These are phyloP conservation scores for Tuber magnatum DNA, from an alignment of 495 filamentous ascomycete species.

Conservation along the genomic window DNA sequence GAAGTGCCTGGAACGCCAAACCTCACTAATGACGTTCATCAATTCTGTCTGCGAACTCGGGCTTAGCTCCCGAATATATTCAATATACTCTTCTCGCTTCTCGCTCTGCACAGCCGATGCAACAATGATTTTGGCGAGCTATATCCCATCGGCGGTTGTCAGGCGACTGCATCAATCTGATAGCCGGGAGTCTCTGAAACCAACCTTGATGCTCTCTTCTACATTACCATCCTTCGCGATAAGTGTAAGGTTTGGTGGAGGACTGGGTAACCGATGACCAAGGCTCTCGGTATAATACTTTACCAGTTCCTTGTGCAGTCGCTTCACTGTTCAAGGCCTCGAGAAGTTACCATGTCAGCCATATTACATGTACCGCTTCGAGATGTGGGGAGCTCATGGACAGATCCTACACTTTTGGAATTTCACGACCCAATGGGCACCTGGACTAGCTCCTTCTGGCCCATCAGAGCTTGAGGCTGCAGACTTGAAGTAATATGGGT, in stretches of 20 bases:
- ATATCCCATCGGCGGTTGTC: background rate
- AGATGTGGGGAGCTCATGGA: background rate
- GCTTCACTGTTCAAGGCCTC: conserved; percentile 21
- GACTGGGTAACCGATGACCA: conserved; percentile 34
- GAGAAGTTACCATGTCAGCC: background rate
- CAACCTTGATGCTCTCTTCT: conserved; percentile 38
- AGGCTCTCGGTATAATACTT: conserved; percentile 39
- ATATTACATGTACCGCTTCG: background rate
- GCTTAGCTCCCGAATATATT: conserved; percentile 35
- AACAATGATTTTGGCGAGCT: conserved; percentile 41
- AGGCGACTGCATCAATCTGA: background rate
- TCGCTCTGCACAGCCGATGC: conserved; percentile 41
- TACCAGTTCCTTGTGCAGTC: conserved; percentile 36
- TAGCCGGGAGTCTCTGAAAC: background rate
- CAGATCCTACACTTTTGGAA: conserved; percentile 33
- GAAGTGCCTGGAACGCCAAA: conserved; percentile 5
- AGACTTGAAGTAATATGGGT: conserved; percentile 39
- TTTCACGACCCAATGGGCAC: conserved; percentile 34
- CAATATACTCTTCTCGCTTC: conserved; percentile 39
- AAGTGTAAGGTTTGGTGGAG: conserved; percentile 35
- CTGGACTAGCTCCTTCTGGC: conserved; percentile 25
- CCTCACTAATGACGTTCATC: conserved; percentile 38
- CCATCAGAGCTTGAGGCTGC: conserved; percentile 34
- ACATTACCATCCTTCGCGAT: conserved; percentile 40
- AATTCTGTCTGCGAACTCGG: conserved; percentile 39